These are phyloP conservation scores for Penicillium mononematosum DNA, from an alignment of 495 filamentous ascomycete genomes.

Conservation along the genomic window DNA sequence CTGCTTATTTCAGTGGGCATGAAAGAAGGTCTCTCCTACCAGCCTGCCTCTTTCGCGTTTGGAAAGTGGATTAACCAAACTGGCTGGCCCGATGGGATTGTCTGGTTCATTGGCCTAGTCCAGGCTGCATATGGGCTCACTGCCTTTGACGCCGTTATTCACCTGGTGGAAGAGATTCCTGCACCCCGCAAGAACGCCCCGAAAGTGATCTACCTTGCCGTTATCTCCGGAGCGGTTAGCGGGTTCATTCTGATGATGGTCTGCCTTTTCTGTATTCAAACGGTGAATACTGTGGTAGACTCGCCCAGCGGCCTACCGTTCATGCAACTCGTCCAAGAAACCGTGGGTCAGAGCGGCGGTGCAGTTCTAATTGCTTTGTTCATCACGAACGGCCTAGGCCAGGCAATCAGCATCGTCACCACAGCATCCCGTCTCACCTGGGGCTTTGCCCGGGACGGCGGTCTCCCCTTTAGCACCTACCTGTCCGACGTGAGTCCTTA, in stretches of 20 bases:
- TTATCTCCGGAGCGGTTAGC: constrained; percentile 45
- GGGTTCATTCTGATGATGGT: constrained; percentile 71
- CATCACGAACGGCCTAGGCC: constrained; percentile 45
- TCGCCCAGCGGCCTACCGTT: constrained; percentile 42
- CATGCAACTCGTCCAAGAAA: constrained; percentile 41
- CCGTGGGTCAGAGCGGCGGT: constrained; percentile 34
- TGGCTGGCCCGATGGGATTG: constrained; percentile 60
- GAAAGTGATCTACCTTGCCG: constrained; percentile 37
- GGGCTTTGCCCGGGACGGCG: constrained; percentile 57
- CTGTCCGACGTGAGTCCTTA: constrained; percentile 35
- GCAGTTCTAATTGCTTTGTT: constrained; percentile 43
- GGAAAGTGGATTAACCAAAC: constrained; percentile 58
- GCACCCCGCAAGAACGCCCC: constrained; percentile 41
- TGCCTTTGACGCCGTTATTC: constrained; percentile 60
- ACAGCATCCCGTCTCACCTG: constrained; percentile 52
- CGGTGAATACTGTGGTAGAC: constrained; percentile 56
- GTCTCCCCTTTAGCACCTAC: constrained; percentile 44
- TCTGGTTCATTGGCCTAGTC: constrained; percentile 60
- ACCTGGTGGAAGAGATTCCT: constrained; percentile 55
- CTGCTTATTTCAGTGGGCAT: constrained; percentile 43
- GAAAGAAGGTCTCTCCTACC: constrained; percentile 34
- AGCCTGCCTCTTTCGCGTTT: constrained; percentile 52
- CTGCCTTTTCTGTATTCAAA: constrained; percentile 69
- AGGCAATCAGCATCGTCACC: constrained; percentile 44
- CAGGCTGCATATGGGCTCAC: constrained; percentile 60